A percentile compares a stretch with the other conserved stretches of the same genome.
Conservation (phyloP, 1,139 yeast genomes). For the Blastobotrys apis region DNA sequence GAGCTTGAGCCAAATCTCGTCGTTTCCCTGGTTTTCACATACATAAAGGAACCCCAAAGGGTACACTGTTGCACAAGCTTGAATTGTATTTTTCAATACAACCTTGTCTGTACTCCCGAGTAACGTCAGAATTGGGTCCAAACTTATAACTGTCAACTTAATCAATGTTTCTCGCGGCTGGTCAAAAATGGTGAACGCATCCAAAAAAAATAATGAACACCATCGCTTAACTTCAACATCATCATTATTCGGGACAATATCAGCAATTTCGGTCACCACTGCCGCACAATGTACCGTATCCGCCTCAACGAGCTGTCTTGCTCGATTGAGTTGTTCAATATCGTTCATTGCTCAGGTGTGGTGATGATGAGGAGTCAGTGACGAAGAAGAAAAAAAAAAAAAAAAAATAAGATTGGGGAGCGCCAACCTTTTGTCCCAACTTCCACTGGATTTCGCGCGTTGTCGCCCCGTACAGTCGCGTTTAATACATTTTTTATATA, state of each 20-base stretch:
- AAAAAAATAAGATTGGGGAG: too few relatives aligned
- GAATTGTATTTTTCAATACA: conserved; percentile 34
- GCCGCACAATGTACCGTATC: conserved; percentile 38
- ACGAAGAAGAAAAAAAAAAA: background rate
- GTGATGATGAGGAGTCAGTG: too few relatives aligned
- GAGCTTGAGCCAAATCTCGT: conserved; percentile 32
- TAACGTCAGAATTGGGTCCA: conserved; percentile 32
- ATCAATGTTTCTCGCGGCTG: conserved; percentile 7
- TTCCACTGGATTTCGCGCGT: too few relatives aligned
- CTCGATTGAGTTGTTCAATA: conserved; percentile 37
- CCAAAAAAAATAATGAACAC: conserved; percentile 39
- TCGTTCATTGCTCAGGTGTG: conserved; percentile 27
- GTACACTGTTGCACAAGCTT: conserved; percentile 34
- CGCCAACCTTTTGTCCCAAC: too few relatives aligned
- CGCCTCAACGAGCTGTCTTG: conserved; percentile 33
- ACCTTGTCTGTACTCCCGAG: conserved; percentile 26
- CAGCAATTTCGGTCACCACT: conserved; percentile 36
- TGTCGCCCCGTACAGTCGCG: too few relatives aligned
- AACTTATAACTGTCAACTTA: conserved; percentile 32
- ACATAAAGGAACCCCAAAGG: conserved; percentile 34
- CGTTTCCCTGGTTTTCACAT: conserved; percentile 27
- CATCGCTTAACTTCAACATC: conserved; percentile 33
- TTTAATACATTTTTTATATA: too few relatives aligned
- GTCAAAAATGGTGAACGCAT: conserved; percentile 35
- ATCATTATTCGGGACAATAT: conserved; percentile 29